Evolutionary conservation across 1,284 basidiomycete species (phyloP), one percentile per base, ranked within the genome.

Genomic region (Papiliotrema nemorosa): DNA sequence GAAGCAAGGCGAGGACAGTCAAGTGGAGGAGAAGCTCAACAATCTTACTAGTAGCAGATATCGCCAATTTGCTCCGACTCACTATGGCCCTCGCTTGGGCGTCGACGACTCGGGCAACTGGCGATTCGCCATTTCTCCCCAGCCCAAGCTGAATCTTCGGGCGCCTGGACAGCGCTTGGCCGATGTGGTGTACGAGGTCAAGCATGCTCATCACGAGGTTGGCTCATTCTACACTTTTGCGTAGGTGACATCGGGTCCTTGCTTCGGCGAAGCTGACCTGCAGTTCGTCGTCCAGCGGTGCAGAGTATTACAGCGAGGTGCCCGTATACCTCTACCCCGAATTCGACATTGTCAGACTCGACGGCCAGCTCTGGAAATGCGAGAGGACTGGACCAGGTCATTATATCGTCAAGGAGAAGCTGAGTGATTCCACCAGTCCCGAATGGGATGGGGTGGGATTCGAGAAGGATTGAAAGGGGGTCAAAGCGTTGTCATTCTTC

Each of bases 371-470:
- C 3, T 47, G 45, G 45, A 16, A 35, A 26, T 47, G 45, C 20
- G 35, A 13, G 10, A 13, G 22, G 7, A 22, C 20, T 9, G 45
- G 22, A 5, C 5, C 22, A 18, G 45, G 25, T n/a, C 16, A 47
- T n/a, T 47, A 25, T 10, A 16, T 36, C 21, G 38, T 47, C 34
- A 37, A 26, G 22, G 45, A 47, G 34, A 37, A 47, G 16, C 16
- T 47, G 4, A 35, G 45, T 12, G 45, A 36, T 13, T 18, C 29
- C 13, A 26, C 14, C 16, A 10, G 26, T 22, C 45, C 45, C 10
- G 45, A 47, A 22, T 47, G 45, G 45, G 45, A 47, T 21, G 45
- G 45, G 14, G 45, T 47, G 25, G 45, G 45, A 12, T 47, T 25
- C 29, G 33, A 9, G 24, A 47, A 47, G 45, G 45, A 47, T 9